A percentile compares a stretch with the other conserved stretches of the same genome.
Evolutionary conservation across 2,329 filamentous ascomycete genomes (phyloP).

Genomic region (Pestalotiopsis sp.): DNA sequence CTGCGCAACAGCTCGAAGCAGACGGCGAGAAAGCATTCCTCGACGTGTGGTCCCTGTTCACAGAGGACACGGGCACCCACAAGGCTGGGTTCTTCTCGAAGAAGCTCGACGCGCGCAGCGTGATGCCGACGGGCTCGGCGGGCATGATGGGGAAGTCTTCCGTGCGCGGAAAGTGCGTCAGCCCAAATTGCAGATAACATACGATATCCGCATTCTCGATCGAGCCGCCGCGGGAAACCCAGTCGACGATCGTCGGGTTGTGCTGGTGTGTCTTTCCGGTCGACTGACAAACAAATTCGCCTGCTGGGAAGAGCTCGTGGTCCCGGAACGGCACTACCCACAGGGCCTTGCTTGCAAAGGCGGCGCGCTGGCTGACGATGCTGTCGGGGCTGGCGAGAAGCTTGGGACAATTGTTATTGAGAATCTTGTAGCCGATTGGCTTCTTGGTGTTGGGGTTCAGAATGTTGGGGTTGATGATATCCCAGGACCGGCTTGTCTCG

Average conservation of each 20-base stretch:
- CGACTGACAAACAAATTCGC: constrained; percentile 55
- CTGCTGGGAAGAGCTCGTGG: constrained; percentile 52
- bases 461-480: constrained; percentile 46
- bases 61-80: constrained; percentile 39
- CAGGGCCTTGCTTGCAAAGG: constrained; percentile 47
- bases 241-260: constrained; percentile 40
- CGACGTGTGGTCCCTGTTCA: background rate
- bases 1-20: background rate
- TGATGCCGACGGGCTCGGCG: constrained; percentile 17
- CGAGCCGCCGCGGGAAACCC: constrained; percentile 51
- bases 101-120: constrained; percentile 16
- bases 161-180: constrained; percentile 57
- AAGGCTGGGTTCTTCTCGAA: constrained; percentile 27
- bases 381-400: constrained; percentile 48
- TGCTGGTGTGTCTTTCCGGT: constrained; percentile 45
- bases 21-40: background rate
- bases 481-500: constrained; percentile 36
- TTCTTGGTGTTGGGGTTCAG: constrained; percentile 50
- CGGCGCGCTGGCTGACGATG: constrained; percentile 43
- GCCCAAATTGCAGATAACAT: constrained; percentile 46
- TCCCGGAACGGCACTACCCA: constrained; percentile 54
- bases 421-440: constrained; percentile 52
- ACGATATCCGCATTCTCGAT: constrained; percentile 61
- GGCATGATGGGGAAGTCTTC: constrained; percentile 51
- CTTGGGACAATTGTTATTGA: constrained; percentile 47